These are phyloP conservation scores for Penicillium sp. DNA, from an alignment of 2,329 filamentous ascomycete genomes.

Conservation along the genomic window DNA sequence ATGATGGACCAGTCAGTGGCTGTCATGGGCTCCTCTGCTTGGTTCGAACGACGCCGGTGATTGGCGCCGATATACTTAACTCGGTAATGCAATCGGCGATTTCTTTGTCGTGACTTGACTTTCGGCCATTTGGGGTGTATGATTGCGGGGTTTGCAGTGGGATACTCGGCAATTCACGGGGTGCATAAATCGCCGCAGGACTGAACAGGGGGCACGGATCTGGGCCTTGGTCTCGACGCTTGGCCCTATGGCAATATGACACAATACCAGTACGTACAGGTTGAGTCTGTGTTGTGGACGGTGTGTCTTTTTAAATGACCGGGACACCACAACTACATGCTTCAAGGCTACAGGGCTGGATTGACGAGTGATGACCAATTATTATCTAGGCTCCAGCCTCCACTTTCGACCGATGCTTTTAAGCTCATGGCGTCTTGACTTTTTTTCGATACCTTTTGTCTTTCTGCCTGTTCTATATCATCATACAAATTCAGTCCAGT, in stretches of 20 bases:
- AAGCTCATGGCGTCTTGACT: conserved; percentile 19
- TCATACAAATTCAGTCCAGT: conserved; percentile 7
- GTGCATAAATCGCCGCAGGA: background rate
- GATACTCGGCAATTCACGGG: background rate
- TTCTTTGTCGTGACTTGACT: conserved; percentile 6
- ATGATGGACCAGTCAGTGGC: conserved; percentile 97
- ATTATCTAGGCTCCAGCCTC: conserved; percentile 11
- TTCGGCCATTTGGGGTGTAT: conserved; percentile 2
- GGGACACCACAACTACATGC: background rate
- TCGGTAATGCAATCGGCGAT: background rate
- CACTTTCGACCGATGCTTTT: conserved; percentile 12
- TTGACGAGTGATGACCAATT: conserved; percentile 22
- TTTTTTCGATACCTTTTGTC: conserved; percentile 18
- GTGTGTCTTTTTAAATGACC: background rate
- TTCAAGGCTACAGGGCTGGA: conserved; percentile 12
- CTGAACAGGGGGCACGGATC: background rate
- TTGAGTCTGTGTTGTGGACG: background rate
- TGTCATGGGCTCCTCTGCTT: conserved; percentile 80
- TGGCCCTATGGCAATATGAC: background rate
- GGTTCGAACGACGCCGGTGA: conserved; percentile 86
- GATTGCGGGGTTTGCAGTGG: background rate
- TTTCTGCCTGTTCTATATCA: conserved; percentile 17
- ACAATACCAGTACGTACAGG: conserved; percentile 4
- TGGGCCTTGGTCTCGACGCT: background rate
- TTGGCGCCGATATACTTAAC: background rate